These are phyloP conservation scores for Aspergillus cavernicola DNA, from an alignment of 495 filamentous ascomycete genomes.

Conservation along the genomic window DNA sequence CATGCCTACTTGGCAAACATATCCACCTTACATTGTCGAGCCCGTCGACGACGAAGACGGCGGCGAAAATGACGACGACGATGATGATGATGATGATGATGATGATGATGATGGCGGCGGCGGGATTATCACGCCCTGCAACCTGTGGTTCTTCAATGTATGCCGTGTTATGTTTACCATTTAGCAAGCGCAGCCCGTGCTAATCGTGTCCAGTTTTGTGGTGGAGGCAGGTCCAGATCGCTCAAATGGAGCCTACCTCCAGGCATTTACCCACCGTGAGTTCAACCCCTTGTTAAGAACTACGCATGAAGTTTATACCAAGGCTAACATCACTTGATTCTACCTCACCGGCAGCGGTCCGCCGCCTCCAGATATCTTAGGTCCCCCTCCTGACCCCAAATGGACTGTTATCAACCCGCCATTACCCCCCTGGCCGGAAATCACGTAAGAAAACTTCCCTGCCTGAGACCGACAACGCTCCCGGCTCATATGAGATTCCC, in stretches of 20 bases:
- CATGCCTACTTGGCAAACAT: background rate
- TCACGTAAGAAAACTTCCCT: background rate
- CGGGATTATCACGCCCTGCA: background rate
- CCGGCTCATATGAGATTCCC: background rate
- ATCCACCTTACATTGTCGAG: background rate
- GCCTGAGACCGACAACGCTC: background rate
- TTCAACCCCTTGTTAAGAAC: background rate
- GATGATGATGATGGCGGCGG: background rate
- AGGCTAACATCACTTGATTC: background rate
- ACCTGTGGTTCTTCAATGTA: slow-evolving; percentile 4
- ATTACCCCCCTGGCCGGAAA: background rate
- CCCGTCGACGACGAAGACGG: background rate
- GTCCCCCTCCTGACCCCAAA: background rate
- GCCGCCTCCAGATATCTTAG: background rate
- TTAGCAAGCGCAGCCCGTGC: background rate
- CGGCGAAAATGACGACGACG: background rate
- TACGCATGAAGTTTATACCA: background rate
- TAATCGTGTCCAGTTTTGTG: background rate
- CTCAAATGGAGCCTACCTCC: background rate
- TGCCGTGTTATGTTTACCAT: background rate
- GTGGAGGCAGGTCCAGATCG: background rate
- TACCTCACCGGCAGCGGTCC: background rate
- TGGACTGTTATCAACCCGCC: background rate
- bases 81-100: background rate
- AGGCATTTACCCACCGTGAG: slow-evolving; percentile 1